Conservation (phyloP, 495 filamentous ascomycete species). For the Rostrohypoxylon terebratum region DNA sequence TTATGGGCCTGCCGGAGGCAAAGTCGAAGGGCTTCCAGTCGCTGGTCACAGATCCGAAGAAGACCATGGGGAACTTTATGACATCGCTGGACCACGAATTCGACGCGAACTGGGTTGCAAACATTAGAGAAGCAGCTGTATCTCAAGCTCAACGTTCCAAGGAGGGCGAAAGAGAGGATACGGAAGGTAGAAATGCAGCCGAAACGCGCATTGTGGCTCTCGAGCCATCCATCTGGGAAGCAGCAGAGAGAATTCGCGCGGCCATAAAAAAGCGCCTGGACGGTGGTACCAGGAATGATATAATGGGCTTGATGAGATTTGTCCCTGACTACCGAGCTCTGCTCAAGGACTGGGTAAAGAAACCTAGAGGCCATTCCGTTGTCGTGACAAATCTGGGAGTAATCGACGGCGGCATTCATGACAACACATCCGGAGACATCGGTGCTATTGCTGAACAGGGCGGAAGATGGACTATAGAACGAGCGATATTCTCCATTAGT, state of each 20-base stretch:
- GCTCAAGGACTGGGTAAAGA: conserved; percentile 44
- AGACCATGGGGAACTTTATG: conserved; percentile 49
- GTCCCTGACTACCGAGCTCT: conserved; percentile 49
- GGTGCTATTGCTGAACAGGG: neutral
- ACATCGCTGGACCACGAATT: conserved; percentile 44
- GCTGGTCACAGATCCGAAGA: conserved; percentile 6
- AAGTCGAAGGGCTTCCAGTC: neutral
- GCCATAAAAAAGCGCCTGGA: conserved; percentile 34
- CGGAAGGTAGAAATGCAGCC: neutral
- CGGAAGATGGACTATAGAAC: conserved; percentile 44
- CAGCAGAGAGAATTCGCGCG: conserved; percentile 41
- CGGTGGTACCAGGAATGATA: conserved; percentile 48
- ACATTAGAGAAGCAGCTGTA: conserved; percentile 20
- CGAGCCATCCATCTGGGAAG: conserved; percentile 45
- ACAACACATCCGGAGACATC: too few relatives aligned
- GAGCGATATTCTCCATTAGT: conserved; percentile 52
- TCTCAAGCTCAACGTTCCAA: neutral
- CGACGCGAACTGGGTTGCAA: conserved; percentile 24
- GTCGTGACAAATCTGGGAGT: conserved; percentile 54
- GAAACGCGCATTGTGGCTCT: conserved; percentile 11
- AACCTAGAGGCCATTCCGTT: conserved; percentile 46
- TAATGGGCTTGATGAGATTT: conserved; percentile 48
- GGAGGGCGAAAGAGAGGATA: neutral
- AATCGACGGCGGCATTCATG: conserved; percentile 21
- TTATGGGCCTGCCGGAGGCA: conserved; percentile 14